A percentile compares a stretch with the other conserved stretches of the same genome.
Conservation (phyloP, 495 filamentous ascomycete species). For the Sordaria brevicollis region DNA sequence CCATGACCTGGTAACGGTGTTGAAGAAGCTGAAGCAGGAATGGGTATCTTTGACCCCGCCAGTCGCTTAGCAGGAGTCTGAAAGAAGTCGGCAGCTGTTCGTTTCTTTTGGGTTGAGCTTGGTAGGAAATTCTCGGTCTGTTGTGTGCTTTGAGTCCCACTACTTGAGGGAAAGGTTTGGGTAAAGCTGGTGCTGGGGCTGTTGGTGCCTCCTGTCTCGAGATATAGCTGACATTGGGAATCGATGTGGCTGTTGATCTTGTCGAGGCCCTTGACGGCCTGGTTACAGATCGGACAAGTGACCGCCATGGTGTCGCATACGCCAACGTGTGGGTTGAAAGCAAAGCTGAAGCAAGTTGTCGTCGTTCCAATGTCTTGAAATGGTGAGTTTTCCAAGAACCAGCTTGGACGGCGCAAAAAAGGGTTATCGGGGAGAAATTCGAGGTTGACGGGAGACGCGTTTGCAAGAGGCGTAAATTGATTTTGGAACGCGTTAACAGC, state of each 20-base stretch:
- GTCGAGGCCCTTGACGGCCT: conserved; percentile 57
- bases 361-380: background rate
- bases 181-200: background rate
- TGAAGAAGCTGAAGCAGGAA: too few species aligned
- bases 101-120: conserved; percentile 38
- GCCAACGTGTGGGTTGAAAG: background rate
- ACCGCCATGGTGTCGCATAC: conserved; percentile 31
- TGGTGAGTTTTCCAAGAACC: background rate
- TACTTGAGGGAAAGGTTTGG: conserved; percentile 17
- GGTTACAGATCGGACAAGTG: conserved; percentile 76
- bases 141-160: conserved; percentile 33
- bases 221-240: conserved; percentile 58
- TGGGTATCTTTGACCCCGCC: conserved; percentile 14
- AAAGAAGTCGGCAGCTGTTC: conserved; percentile 63
- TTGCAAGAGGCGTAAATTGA: conserved; percentile 3
- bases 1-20: conserved; percentile 17
- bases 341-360: background rate
- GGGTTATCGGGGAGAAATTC: background rate
- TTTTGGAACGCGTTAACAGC: conserved; percentile 2
- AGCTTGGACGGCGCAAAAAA: background rate
- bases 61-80: conserved; percentile 53
- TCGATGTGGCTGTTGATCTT: conserved; percentile 87
- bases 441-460: background rate
- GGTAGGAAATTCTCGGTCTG: conserved; percentile 11
- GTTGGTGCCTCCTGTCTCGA: conserved; percentile 20